Conservation (phyloP, 768 basidiomycete genomes). For the Boletus pseudopeckii region DNA sequence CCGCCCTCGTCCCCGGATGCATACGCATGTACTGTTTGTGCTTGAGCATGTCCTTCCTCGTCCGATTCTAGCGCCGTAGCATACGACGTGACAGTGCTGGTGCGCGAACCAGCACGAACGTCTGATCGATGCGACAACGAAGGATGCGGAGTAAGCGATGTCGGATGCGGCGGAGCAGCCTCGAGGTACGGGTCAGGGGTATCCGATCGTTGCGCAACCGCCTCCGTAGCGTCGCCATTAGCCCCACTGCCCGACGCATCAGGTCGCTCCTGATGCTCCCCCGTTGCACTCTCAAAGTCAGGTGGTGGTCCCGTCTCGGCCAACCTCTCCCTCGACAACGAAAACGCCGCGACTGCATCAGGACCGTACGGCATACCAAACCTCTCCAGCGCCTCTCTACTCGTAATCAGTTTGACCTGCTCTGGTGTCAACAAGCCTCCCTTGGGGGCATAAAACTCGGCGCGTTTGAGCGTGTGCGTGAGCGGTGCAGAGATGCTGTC, state of each 20-base stretch:
- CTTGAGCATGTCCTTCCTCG: neutral
- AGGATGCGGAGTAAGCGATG: neutral
- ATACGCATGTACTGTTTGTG: neutral
- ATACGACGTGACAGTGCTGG: constrained; percentile 16
- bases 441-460: constrained; percentile 62
- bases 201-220: neutral
- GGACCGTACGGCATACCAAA: constrained; percentile 77
- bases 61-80: constrained; percentile 6
- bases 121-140: neutral
- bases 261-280: neutral
- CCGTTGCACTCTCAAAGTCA: constrained; percentile 41
- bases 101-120: constrained; percentile 9
- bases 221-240: neutral
- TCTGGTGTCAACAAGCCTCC: constrained; percentile 43
- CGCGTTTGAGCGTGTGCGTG: constrained; percentile 65
- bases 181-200: neutral
- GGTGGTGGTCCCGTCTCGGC: constrained; percentile 41
- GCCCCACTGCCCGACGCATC: neutral
- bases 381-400: constrained; percentile 58
- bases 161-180: neutral
- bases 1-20: constrained; percentile 2
- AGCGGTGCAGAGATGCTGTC: constrained; percentile 75
- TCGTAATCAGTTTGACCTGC: constrained; percentile 65
- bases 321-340: constrained; percentile 43
- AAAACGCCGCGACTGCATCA: constrained; percentile 62